A percentile compares a stretch with the other conserved stretches of the same genome.
Evolutionary conservation across 805 yeast species (phyloP).

Genomic region (Myxozyma monticola): DNA sequence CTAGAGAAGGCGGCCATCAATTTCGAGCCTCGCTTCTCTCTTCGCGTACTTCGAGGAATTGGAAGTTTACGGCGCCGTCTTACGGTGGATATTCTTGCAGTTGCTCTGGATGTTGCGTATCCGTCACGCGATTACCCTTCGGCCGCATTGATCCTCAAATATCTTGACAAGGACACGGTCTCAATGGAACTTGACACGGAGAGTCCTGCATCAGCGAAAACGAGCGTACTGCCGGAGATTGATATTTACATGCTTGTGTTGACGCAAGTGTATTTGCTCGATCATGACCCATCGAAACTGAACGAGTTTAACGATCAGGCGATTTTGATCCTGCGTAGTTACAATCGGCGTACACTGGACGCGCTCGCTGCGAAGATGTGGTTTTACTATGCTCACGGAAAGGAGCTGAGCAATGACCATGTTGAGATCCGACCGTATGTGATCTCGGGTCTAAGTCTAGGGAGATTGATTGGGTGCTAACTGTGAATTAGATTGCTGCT

Average conservation of each 20-base stretch:
- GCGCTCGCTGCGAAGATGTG: slow-evolving; percentile 85
- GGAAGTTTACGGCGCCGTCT: slow-evolving; percentile 70
- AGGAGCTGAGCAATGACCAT: slow-evolving; percentile 58
- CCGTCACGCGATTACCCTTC: slow-evolving; percentile 40
- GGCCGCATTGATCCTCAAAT: slow-evolving; percentile 13
- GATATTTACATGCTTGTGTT: slow-evolving; percentile 78
- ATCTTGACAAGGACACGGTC: slow-evolving; percentile 9
- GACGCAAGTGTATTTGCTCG: slow-evolving; percentile 73
- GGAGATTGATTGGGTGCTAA: neutral
- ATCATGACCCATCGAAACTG: slow-evolving; percentile 52
- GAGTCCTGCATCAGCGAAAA: slow-evolving; percentile 1
- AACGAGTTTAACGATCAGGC: slow-evolving; percentile 55
- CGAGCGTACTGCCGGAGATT: slow-evolving; percentile 64
- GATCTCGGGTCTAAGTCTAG: neutral
- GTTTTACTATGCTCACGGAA: slow-evolving; percentile 83
- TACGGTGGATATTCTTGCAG: slow-evolving; percentile 53
- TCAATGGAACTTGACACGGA: slow-evolving; percentile 9
- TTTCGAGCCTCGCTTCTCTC: slow-evolving; percentile 82
- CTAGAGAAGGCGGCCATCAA: slow-evolving; percentile 64
- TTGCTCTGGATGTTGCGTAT: slow-evolving; percentile 57
- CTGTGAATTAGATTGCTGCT: slow-evolving; percentile 49
- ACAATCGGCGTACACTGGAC: slow-evolving; percentile 82
- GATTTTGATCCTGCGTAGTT: slow-evolving; percentile 54
- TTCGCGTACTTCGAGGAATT: slow-evolving; percentile 81
- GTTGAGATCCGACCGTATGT: slow-evolving; percentile 56